Evolutionary conservation across 495 filamentous ascomycete genomes (phyloP), one percentile per base, ranked within the genome.

Genomic region (Aspergillus taichungensis): DNA sequence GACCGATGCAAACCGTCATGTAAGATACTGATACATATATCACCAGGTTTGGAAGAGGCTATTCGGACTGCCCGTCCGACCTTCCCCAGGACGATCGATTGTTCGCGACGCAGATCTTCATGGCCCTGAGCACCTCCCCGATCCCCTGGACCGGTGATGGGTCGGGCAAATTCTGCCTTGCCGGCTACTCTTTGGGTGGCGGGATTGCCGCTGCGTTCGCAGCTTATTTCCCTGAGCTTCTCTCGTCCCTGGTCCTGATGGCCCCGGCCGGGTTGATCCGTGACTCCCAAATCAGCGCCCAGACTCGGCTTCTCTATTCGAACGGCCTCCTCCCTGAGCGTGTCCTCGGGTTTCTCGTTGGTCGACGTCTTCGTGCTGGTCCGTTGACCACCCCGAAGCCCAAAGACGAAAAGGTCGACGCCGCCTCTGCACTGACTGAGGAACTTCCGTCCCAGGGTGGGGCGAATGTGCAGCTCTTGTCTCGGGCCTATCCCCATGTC

Each of bases 181-280:
- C 92, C 9, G 91, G 90, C 3, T 95, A 94, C 64, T 88, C 84
- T 0, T 73, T 97, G 1, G 88, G 90, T 24, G 91, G 90, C 37
- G 83, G 83, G 31, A 80, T 95, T 37, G 72, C 77, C 8, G 80
- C 81, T 8, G 71, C 78, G n/a, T 94, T 95, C 53, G 79, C 85
- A 1, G 70, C 74, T 7, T 72, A 76, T 46, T 87, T 91, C 56
- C 83, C 86, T 0, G 59, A 78, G 13, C 63, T 88, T 6, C 57
- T 95, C 9, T 71, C 69, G 8, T 74, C 74, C 5, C 64, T 95
- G 8, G 71, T 87, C 6, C 74, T 97, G 28, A 67, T 95, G 30
- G 86, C 87, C 0, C 84, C 87, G 0, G 64, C 79, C 2, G 91
- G 90, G 0, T 64, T 92, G 30, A 72, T 94, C 37, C 74, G 84